Base-by-base conservation (phyloP, 805 yeast species). In the Candida sanyiensis region DNA sequence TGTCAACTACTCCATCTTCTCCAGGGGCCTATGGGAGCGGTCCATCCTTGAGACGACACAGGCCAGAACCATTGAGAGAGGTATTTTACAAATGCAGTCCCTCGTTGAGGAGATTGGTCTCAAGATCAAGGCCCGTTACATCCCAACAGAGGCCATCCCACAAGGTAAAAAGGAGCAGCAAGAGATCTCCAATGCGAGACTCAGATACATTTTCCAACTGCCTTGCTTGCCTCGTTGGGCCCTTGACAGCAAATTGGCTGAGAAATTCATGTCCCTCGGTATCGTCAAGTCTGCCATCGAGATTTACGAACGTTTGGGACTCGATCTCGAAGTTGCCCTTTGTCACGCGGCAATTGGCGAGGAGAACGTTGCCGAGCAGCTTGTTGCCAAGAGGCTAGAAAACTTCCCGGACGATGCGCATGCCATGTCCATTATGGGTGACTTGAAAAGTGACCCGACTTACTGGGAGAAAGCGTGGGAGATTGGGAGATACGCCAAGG, bases 381-480 rank as follows among this genome's bases (percentile, higher is more conserved):
- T 87, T 13, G 62, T 93, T 28, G 49, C 66, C 20, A 62, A 66
- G 18, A 71, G 87, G 49, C 59, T 88, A 6, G 61, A 57, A 10
- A 51, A 61, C 12, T 69, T 74, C 49, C 87, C 94, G 4, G 67
- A 73, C 3, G 95, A 87, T 59, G 89, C 95, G 1, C 71, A 96
- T 48, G 87, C 95, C 0, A 69, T 80, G 54, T 77, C 90, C 2
- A 78, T 90, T 19, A 65, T 86, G 33, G 99, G 97, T 47, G 97
- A 89, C 56, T 71, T 93, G 27, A 77, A 75, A 36, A 78, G 73
- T 45, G 86, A 87, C 49, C 90, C 96, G 3, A 48, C 56, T 7
- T 64, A 75, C 37, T 93, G 97, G 97, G 69, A 67, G 40, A 75
- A 76, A 52, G 84, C 96, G 11, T 93, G 99, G 99, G 77, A 77